phyloP scores from a whole-genome alignment of 352 stramenopile genomes.

The Globisporangium abappressorium region DNA sequence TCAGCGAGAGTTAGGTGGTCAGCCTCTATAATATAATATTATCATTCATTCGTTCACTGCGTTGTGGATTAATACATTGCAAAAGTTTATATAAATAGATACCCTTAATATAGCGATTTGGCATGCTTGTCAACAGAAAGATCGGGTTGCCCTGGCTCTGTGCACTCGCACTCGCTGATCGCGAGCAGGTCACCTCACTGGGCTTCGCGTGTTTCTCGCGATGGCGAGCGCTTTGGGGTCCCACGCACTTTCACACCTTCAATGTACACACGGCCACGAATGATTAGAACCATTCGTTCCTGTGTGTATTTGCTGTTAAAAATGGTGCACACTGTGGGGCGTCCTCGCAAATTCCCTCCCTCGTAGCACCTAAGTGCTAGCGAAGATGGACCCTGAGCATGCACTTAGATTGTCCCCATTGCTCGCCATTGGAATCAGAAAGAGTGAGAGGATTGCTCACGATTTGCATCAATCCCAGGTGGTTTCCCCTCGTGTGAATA shows the following conservation, averaged over 20 bases:
- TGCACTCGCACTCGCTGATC: neutral
- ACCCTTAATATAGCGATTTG: neutral
- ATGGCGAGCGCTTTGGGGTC: neutral
- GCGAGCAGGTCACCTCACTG: neutral
- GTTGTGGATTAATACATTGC: neutral
- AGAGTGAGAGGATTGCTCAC: too few species aligned
- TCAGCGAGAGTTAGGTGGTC: neutral
- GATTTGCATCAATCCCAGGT: neutral
- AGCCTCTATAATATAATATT: neutral
- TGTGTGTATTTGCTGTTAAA: too few species aligned
- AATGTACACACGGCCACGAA: neutral
- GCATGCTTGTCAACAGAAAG: neutral
- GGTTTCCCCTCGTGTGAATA: neutral
- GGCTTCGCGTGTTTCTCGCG: neutral
- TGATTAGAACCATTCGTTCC: too few species aligned
- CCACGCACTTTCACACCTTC: neutral
- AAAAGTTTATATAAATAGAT: neutral
- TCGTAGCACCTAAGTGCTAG: too few species aligned
- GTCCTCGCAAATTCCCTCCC: too few species aligned
- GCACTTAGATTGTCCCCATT: too few species aligned
- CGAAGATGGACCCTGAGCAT: too few species aligned
- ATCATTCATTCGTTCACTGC: neutral
- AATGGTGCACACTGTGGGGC: too few species aligned
- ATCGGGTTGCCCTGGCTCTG: neutral
- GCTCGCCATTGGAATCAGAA: too few species aligned